Base-by-base conservation (phyloP, 2,329 filamentous ascomycete genomes). In the Pyrenochaeta sp. region DNA sequence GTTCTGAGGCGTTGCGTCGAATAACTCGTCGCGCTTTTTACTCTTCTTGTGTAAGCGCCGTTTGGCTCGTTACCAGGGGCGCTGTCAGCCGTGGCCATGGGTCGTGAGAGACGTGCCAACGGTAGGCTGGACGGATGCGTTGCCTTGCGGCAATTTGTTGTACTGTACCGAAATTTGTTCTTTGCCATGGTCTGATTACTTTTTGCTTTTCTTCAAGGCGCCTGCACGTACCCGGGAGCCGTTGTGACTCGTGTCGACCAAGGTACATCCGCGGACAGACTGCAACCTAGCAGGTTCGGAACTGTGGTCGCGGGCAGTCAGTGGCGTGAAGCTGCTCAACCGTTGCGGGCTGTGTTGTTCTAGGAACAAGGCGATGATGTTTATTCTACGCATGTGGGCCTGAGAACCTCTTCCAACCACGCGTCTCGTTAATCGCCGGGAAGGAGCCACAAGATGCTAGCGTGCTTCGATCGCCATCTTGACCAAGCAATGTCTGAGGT, bases 351-450 rank as follows among this genome's bases (percentile, higher is more conserved):
- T 37, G 10, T 28, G 32, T 36, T 24, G 32, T 30, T 9, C 5
- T 30, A 30, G 28, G 28, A 15, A 39, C 30, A 24, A 3, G 13
- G 50, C 28, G 6, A 39, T 28, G 28, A 40, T 40, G 43, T 25
- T 39, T 15, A 10, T n/a, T 12, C 12, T n/a, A 3, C 10, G 13
- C 13, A 15, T 28, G 42, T 27, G n/a, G 28, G 37, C 9, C 39
- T 36, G 12, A 12, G 19, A 36, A 49, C 25, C 34, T 32, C 28
- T 32, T 45, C 40, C 24, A 27, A 45, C 56, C 56, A 59, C 48
- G 57, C 59, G 54, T 51, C 57, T 69, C 65, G 65, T 64, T 59
- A 61, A 69, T 67, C 67, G 65, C 57, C 50, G 61, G 54, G n/a
- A 54, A 48, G 54, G 63, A 66, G 56, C 57, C 59, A 65, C 66